A percentile compares a stretch with the other conserved stretches of the same genome.
Conservation (phyloP, 169 alveolate species). For the Plasmodium cynomolgi region DNA sequence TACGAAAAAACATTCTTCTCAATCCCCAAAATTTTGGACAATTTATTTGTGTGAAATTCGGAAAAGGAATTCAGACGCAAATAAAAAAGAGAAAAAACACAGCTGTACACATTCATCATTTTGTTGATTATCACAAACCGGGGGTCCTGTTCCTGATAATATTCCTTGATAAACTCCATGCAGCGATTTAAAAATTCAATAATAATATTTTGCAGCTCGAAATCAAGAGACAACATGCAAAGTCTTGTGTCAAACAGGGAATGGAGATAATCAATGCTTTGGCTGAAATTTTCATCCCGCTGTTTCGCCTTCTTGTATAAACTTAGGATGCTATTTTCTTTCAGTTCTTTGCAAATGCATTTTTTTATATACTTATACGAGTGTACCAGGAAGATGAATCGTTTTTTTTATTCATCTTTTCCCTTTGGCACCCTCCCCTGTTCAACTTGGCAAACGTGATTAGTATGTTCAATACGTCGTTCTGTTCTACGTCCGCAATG, state of each 20-base stretch:
- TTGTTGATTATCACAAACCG: slow-evolving; percentile 28
- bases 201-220: slow-evolving; percentile 51
- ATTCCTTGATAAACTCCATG: neutral
- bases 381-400: slow-evolving; percentile 2
- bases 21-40: neutral
- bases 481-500: neutral
- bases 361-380: slow-evolving; percentile 50
- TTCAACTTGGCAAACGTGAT: neutral
- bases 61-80: slow-evolving; percentile 59
- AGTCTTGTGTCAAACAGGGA: slow-evolving; percentile 57
- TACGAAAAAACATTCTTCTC: slow-evolving; percentile 9
- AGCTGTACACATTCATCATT: slow-evolving; percentile 47
- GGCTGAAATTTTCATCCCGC: slow-evolving; percentile 41
- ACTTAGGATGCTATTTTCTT: slow-evolving; percentile 22
- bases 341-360: slow-evolving; percentile 47
- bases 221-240: slow-evolving; percentile 28
- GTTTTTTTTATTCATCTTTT: slow-evolving; percentile 5
- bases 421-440: neutral
- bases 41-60: slow-evolving; percentile 35
- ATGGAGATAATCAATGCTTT: slow-evolving; percentile 47
- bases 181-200: slow-evolving; percentile 23
- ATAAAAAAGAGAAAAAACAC: slow-evolving; percentile 50
- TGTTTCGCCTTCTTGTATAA: slow-evolving; percentile 51
- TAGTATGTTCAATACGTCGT: slow-evolving; percentile 12
- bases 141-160: neutral